phyloP scores from a whole-genome alignment of 2,329 filamentous ascomycete species.

The Pyrenochaeta sp. region DNA sequence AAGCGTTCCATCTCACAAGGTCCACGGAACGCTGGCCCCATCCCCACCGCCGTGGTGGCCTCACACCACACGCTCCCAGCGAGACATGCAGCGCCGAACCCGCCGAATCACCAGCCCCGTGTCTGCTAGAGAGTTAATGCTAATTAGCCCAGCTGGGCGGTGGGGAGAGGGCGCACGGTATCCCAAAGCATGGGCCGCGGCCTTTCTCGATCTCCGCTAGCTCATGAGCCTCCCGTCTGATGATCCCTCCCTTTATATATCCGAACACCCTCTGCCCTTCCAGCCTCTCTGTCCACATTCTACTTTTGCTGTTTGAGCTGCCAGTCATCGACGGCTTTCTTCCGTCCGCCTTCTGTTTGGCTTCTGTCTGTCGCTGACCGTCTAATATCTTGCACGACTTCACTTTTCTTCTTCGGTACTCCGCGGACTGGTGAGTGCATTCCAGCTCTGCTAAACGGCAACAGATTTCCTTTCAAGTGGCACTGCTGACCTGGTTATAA shows the following conservation, averaged over 20 bases:
- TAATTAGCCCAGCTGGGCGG: neutral
- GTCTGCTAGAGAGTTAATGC: constrained; percentile 2
- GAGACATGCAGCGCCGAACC: constrained; percentile 13
- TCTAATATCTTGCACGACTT: constrained; percentile 23
- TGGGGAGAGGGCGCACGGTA: constrained; percentile 2
- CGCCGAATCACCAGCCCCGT: constrained; percentile 4
- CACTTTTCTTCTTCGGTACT: constrained; percentile 10
- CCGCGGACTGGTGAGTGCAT: constrained; percentile 16
- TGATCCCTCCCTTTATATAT: constrained; percentile 42
- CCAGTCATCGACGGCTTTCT: constrained; percentile 15
- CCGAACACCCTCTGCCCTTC: constrained; percentile 12
- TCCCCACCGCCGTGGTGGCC: constrained; percentile 11
- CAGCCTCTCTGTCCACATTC: constrained; percentile 25
- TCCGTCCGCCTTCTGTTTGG: constrained; percentile 7
- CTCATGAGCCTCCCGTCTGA: constrained; percentile 21
- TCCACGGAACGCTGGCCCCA: constrained; percentile 5
- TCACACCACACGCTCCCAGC: constrained; percentile 15
- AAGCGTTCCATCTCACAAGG: neutral
- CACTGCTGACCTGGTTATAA: constrained; percentile 5
- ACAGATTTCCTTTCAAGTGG: neutral
- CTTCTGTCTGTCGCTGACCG: constrained; percentile 34
- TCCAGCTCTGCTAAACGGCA: constrained; percentile 6
- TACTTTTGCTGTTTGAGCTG: constrained; percentile 42
- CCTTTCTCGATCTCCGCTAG: constrained; percentile 26
- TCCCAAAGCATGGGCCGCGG: constrained; percentile 19